phyloP scores from a whole-genome alignment of 495 filamentous ascomycete species.

The Annulohypoxylon bovei region DNA sequence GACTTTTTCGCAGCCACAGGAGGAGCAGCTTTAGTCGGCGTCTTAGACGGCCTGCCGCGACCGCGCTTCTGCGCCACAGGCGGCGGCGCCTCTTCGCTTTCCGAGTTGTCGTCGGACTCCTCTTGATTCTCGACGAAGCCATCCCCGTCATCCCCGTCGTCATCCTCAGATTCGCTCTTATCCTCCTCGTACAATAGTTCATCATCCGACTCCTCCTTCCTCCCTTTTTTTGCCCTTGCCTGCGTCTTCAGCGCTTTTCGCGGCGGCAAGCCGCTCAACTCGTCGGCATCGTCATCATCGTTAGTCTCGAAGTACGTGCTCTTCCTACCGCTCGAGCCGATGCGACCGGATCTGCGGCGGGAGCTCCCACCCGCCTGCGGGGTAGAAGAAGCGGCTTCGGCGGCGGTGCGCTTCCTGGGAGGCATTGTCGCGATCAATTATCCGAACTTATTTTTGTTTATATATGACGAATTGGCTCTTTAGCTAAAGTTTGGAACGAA shows the following conservation, averaged over 20 bases:
- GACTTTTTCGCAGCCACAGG: conserved; percentile 15
- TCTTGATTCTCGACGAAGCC: conserved; percentile 40
- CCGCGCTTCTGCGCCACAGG: conserved; percentile 27
- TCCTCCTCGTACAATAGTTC: conserved; percentile 40
- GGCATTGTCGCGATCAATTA: conserved; percentile 26
- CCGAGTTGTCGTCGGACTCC: conserved; percentile 35
- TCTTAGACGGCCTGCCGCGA: conserved; percentile 37
- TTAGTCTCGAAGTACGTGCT: conserved; percentile 52
- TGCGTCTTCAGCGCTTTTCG: conserved; percentile 29
- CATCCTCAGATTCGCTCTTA: conserved; percentile 25
- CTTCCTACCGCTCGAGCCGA: conserved; percentile 48
- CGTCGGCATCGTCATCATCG: conserved; percentile 41
- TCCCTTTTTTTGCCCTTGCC: background rate
- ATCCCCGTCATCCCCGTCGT: conserved; percentile 42
- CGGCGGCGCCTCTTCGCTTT: conserved; percentile 33
- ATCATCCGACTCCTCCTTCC: conserved; percentile 31
- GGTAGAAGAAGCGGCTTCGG: conserved; percentile 18
- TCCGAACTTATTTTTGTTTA: background rate
- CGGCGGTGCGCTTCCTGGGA: conserved; percentile 33
- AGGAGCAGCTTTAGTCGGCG: conserved; percentile 9
- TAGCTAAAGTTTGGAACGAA: background rate
- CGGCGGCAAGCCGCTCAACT: conserved; percentile 24
- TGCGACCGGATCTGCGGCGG: conserved; percentile 51
- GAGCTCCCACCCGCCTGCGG: conserved; percentile 7
- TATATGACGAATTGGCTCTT: conserved; percentile 3